A percentile compares a stretch with the other conserved stretches of the same genome.
Conservation (phyloP, 148 eudicot species). For the Camellia sinensis region DNA sequence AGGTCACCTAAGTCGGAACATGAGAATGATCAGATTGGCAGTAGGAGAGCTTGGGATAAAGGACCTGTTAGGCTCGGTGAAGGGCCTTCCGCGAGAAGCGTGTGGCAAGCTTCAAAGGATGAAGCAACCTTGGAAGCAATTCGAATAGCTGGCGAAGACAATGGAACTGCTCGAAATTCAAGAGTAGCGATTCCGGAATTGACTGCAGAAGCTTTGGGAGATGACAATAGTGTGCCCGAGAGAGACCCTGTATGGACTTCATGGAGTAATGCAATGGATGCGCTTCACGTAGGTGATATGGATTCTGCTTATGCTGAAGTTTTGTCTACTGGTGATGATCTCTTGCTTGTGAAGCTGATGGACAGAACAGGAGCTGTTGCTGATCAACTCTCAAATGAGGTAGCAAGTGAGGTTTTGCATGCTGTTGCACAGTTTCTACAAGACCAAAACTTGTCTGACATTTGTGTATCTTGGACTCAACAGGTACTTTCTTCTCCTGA, state of each 20-base stretch:
- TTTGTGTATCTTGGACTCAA: conserved; percentile 83
- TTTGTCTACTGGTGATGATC: conserved; percentile 76
- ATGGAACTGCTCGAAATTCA: conserved; percentile 52
- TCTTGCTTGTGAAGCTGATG: conserved; percentile 89
- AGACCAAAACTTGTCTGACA: conserved; percentile 73
- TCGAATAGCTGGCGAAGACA: conserved; percentile 85
- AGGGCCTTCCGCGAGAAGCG: conserved; percentile 98
- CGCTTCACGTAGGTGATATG: conserved; percentile 77
- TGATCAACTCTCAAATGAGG: conserved; percentile 81
- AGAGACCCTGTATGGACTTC: conserved; percentile 81
- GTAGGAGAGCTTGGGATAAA: conserved; percentile 81
- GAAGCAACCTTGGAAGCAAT: conserved; percentile 97
- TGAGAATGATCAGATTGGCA: conserved; percentile 56
- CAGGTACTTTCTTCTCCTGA: conserved; percentile 52
- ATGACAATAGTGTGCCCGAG: conserved; percentile 57
- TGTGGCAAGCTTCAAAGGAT: conserved; percentile 98
- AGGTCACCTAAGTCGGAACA: conserved; percentile 69
- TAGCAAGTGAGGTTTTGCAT: conserved; percentile 73
- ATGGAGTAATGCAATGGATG: conserved; percentile 99
- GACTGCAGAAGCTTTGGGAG: conserved; percentile 66
- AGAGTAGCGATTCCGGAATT: conserved; percentile 73
- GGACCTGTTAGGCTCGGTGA: conserved; percentile 79
- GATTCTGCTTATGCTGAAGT: conserved; percentile 91
- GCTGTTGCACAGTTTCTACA: conserved; percentile 70
- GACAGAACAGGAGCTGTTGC: conserved; percentile 86